phyloP scores from a whole-genome alignment of 192 early-diverging fungal genomes.

The Coemansia sp. region DNA sequence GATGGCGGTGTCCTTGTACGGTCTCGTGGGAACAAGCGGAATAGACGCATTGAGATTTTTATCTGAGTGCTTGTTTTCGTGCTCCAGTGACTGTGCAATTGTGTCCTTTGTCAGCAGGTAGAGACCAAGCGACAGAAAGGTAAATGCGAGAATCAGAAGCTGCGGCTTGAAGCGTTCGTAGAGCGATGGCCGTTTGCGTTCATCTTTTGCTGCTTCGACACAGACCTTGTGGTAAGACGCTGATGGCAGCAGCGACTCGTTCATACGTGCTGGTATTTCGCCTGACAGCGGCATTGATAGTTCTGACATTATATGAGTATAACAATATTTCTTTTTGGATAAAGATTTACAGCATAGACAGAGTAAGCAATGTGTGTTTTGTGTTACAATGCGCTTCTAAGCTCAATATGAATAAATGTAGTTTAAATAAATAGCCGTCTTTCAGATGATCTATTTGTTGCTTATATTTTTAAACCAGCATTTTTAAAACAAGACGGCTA shows the following conservation, averaged over 20 bases:
- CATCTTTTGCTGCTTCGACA: background rate
- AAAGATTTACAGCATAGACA: no score
- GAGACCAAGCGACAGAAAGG: background rate
- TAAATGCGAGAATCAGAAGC: background rate
- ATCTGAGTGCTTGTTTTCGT: conserved; percentile 2
- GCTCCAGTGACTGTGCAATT: background rate
- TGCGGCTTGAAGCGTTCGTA: conserved; percentile 1
- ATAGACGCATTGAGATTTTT: conserved; percentile 1
- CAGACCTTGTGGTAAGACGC: background rate
- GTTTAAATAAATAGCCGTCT: no score
- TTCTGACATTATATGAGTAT: background rate
- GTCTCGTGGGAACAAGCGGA: conserved; percentile 1
- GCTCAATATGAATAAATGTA: no score
- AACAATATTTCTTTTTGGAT: background rate
- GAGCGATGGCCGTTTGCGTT: background rate
- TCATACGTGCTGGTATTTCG: background rate
- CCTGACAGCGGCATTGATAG: background rate
- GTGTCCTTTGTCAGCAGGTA: background rate
- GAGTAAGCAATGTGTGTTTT: no score
- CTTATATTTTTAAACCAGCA: no score
- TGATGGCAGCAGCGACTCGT: background rate
- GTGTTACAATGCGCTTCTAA: no score
- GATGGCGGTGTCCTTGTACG: conserved; percentile 19
- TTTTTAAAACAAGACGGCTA: no score
- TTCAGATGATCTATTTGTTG: no score